phyloP scores from a whole-genome alignment of 2,329 filamentous ascomycete genomes.

The Fusarium anguioides region DNA sequence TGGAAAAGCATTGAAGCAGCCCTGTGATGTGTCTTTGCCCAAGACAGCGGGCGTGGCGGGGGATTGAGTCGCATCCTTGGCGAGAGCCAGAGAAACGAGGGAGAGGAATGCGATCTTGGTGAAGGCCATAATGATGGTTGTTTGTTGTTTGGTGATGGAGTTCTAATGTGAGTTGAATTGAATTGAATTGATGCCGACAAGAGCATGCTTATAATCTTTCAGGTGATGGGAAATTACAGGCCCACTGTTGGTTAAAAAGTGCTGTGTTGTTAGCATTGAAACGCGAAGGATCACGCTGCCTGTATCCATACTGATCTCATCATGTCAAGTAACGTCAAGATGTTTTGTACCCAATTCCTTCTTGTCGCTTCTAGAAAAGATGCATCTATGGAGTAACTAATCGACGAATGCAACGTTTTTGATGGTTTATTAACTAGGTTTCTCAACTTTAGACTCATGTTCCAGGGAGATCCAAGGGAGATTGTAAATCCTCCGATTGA shows the following conservation, averaged over 20 bases:
- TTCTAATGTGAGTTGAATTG: no score
- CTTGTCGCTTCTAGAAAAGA: not conserved
- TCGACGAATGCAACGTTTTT: not conserved
- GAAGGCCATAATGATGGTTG: not conserved
- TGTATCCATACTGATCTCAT: not conserved
- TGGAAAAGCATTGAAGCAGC: constrained; percentile 30
- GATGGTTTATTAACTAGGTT: no score
- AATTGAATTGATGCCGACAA: not conserved
- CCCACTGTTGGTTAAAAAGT: not conserved
- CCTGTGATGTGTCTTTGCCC: constrained; percentile 12
- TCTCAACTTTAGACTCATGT: no score
- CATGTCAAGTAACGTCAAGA: not conserved
- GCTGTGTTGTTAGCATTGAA: not conserved
- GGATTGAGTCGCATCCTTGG: constrained; percentile 50
- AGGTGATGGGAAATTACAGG: not conserved
- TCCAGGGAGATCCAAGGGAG: not conserved
- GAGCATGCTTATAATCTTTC: constrained; percentile 1
- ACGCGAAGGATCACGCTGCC: constrained; percentile 15
- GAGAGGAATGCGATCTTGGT: not conserved
- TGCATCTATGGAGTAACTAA: no score
- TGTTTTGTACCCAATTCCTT: not conserved
- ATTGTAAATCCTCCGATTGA: not conserved
- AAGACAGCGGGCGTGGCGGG: not conserved
- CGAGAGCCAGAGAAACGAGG: not conserved
- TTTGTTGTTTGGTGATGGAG: not conserved